Percentiles rank a stretch among this genome's conserved stretches.
phyloP scores from a whole-genome alignment of 257 asterid genomes.

The Lavandula angustifolia region DNA sequence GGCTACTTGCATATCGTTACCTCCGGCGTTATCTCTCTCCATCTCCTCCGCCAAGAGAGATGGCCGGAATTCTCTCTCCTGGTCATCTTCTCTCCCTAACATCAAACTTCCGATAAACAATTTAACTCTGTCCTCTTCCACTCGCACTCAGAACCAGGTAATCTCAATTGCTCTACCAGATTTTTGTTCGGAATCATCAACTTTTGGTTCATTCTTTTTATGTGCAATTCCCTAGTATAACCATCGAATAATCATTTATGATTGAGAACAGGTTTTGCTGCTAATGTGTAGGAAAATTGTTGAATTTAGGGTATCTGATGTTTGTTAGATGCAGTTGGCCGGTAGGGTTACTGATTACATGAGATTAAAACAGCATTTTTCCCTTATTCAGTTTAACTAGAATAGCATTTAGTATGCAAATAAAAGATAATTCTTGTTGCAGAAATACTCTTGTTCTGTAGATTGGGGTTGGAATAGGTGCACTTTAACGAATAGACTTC shows the following conservation, averaged over 20 bases:
- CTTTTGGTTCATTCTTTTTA: neutral
- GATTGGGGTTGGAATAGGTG: constrained; percentile 3
- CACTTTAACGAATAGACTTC: neutral
- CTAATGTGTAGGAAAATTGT: neutral
- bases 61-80: constrained; percentile 50
- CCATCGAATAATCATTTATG: neutral
- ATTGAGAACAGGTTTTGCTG: neutral
- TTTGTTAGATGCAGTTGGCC: neutral
- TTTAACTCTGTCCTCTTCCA: constrained; percentile 32
- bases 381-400: neutral
- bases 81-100: constrained; percentile 72
- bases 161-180: neutral
- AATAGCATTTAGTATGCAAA: neutral
- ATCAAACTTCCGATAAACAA: constrained; percentile 39
- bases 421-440: neutral
- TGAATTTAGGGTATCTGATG: neutral
- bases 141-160: constrained; percentile 49
- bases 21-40: constrained; percentile 36
- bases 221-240: neutral
- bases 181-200: neutral
- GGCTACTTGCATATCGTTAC: constrained; percentile 41
- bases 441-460: constrained; percentile 8
- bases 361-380: constrained; percentile 2
- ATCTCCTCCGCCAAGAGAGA: constrained; percentile 44
- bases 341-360: constrained; percentile 2